Base-by-base conservation (phyloP, 441 rosid genomes). In the Euphorbia corollata region DNA sequence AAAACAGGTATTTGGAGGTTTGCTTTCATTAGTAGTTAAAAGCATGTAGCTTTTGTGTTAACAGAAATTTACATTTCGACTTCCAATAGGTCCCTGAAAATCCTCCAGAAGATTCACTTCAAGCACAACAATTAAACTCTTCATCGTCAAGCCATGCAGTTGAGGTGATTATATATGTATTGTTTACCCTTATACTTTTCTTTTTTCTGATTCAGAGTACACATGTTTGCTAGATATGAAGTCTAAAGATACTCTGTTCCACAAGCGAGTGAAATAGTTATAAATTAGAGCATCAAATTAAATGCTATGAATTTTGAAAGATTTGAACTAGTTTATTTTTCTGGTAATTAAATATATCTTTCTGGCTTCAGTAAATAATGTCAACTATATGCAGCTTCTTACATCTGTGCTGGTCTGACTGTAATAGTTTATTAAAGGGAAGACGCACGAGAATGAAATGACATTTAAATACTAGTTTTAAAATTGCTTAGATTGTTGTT, bases 131-230 rank as follows among this genome's bases (percentile, higher is more conserved):
- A 43, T 48, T 8, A 56, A 64, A 65, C 12, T 59, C 67, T 15
- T 65, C 74, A 24, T 73, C 75, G 53, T 68, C 77, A 55, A 70
- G 75, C 54, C 73, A 55, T 47, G 70, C 72, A 63, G 68, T 67
- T 8, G 58, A 68, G 73, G 71, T 71, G 51, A 12, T n/a, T 3
- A 45, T 19, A 2, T 11, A 9, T 4, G 9, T 13, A 45, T 45
- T 48, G 12, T 30, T 12, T 23, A 30, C 43, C 2, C 30, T 7
- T 19, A 0, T 10, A 3, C 5, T 61, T 48, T 67, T 4, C 36
- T 32, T 9, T 27, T 50, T 59, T 2, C 36, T 5, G 4, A 12
- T 11, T 4, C 9, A 16, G 4, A 34, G 16, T n/a, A 19, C 22
- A 13, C 13, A 22, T 32, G 55, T 41, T 27, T 9, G 30, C 8